A percentile compares a stretch with the other conserved stretches of the same genome.
Conservation (phyloP, 352 stramenopile species). For the Pythium biforme region DNA sequence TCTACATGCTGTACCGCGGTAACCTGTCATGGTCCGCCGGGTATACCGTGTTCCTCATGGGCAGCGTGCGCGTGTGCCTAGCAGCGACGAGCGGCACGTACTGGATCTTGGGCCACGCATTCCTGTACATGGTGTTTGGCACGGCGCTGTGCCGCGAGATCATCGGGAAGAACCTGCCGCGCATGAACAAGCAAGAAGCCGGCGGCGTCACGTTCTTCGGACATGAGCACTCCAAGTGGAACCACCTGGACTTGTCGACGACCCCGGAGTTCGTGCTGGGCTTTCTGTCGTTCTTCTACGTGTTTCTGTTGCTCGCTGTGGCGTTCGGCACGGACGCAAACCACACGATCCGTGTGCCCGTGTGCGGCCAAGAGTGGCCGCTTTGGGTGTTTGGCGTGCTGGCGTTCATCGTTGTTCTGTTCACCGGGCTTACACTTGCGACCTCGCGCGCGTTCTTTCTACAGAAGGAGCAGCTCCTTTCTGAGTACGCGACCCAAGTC, state of each 20-base stretch:
- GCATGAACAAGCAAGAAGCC: slow-evolving; percentile 81
- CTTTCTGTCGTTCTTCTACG: slow-evolving; percentile 83
- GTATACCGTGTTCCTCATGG: slow-evolving; percentile 82
- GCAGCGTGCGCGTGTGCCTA: slow-evolving; percentile 65
- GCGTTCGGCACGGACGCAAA: slow-evolving; percentile 64
- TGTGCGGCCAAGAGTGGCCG: slow-evolving; percentile 69
- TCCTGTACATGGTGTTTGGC: slow-evolving; percentile 80
- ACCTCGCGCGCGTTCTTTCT: slow-evolving; percentile 83
- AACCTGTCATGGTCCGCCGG: slow-evolving; percentile 73
- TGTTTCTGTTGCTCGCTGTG: slow-evolving; percentile 78
- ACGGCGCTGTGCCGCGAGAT: slow-evolving; percentile 79
- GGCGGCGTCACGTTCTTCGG: slow-evolving; percentile 84
- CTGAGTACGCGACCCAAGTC: slow-evolving; percentile 70
- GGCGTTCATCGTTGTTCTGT: slow-evolving; percentile 80
- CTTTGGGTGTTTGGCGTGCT: slow-evolving; percentile 87
- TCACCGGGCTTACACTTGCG: slow-evolving; percentile 65
- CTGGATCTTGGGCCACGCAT: slow-evolving; percentile 79
- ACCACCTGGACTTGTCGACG: slow-evolving; percentile 70
- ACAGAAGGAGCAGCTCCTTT: slow-evolving; percentile 72
- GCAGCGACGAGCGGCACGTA: slow-evolving; percentile 62
- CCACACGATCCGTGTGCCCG: slow-evolving; percentile 43
- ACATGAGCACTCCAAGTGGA: slow-evolving; percentile 57
- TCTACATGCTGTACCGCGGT: slow-evolving; percentile 73
- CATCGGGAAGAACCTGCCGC: slow-evolving; percentile 74
- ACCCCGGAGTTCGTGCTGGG: slow-evolving; percentile 83